Base-by-base conservation (phyloP, 23 red algal genomes). In the Gracilaria domingensis region DNA sequence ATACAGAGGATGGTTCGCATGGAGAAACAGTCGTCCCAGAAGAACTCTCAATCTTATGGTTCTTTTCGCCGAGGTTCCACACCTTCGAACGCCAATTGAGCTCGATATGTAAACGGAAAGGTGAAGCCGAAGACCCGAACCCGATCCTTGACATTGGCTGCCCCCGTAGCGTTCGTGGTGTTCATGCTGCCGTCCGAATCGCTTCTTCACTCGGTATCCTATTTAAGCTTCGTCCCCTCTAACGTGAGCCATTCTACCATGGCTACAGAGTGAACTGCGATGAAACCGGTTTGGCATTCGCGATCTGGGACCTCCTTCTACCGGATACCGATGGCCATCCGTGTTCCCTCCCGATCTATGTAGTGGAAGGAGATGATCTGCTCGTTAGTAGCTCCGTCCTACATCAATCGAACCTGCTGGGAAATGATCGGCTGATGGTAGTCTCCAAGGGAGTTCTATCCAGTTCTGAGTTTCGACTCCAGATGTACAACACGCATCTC, bases 201-300 rank as follows among this genome's bases (percentile, higher is more conserved):
- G 39, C 39, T 16, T 79, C 37, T 12, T 4, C n/a, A 1, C 42
- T 79, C 6, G 17, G 2, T 2, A 42, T 79, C 39, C 20, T 39
- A 8, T 79, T 50, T 4, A 17, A 79, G 11, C 51, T 79, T n/a
- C 42, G 34, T 3, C 23, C n/a, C 2, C 39, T 51, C 3, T 23
- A 49, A 3, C 38, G 37, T 5, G 75, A 79, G 38, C 75, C 38
- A 13, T 79, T 79, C 34, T 79, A 24, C 75, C 34, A 79, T 57
- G 39, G 38, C 28, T 79, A 79, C 26, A 39, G 51, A 4, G 51
- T 21, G 6, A 50, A 18, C 3, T 57, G 75, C 42, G 75, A 17
- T 17, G 37, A 79, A 2, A 21, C 75, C 28, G 1, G 14, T 3
- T 51, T 79, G 4, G 38, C 23, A 49, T 79, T 30, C 8, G 3